Conservation (phyloP, 495 filamentous ascomycete species). For the Cetradonia linearis region DNA sequence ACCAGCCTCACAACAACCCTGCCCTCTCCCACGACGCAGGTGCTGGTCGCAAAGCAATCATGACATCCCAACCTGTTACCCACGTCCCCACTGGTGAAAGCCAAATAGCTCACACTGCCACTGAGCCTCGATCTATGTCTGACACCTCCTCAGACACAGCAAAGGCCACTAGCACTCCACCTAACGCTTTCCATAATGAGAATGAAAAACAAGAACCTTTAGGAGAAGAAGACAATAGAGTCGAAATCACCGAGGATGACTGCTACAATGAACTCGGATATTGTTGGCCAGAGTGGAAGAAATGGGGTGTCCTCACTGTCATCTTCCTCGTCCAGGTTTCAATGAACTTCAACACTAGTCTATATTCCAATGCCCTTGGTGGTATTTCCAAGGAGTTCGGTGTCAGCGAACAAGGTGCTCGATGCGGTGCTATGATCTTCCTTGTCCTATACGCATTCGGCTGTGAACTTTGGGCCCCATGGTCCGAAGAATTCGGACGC, state of each 20-base stretch:
- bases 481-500: slow-evolving; percentile 54
- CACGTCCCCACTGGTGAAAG: slow-evolving; percentile 15
- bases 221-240: slow-evolving; percentile 26
- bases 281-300: slow-evolving; percentile 40
- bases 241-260: slow-evolving; percentile 46
- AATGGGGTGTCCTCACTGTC: slow-evolving; percentile 52
- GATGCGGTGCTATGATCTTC: slow-evolving; percentile 48
- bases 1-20: not conserved
- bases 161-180: not conserved
- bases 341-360: slow-evolving; percentile 49
- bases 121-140: not conserved
- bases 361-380: slow-evolving; percentile 44
- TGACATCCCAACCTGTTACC: not conserved
- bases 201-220: not conserved
- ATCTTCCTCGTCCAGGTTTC: slow-evolving; percentile 49
- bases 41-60: not conserved
- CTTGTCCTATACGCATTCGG: slow-evolving; percentile 54
- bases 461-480: slow-evolving; percentile 58
- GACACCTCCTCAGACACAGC: slow-evolving; percentile 7
- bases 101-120: slow-evolving; percentile 10
- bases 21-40: not conserved
- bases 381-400: slow-evolving; percentile 41
- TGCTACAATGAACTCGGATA: slow-evolving; percentile 50
- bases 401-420: slow-evolving; percentile 42
- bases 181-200: slow-evolving; percentile 2